Evolutionary conservation across 805 yeast genomes (phyloP).

Genomic region (Metschnikowia lochheadii): DNA sequence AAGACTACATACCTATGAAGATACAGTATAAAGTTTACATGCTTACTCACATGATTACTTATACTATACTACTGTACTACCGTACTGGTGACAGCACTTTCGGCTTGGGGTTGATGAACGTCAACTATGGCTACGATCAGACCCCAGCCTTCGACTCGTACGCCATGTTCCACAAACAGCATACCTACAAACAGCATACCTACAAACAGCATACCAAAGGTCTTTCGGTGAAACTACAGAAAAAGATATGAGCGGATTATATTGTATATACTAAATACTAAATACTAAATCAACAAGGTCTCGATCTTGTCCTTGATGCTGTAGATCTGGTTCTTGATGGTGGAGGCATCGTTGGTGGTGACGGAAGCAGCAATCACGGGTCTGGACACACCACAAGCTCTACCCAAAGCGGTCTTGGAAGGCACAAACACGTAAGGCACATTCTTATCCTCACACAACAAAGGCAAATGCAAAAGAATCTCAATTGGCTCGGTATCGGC

Average conservation of each 20-base stretch:
- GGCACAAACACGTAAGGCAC: slow-evolving; percentile 99
- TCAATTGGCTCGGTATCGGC: slow-evolving; percentile 99
- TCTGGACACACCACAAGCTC: slow-evolving; percentile 99
- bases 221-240: neutral
- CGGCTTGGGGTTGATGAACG: too few species aligned
- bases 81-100: too few species aligned
- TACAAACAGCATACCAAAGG: too few species aligned
- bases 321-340: slow-evolving; percentile 95
- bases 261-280: too few species aligned
- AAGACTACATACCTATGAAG: too few species aligned
- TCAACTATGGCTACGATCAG: too few species aligned
- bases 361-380: slow-evolving; percentile 98
- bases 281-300: slow-evolving; percentile 77
- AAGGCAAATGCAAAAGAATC: slow-evolving; percentile 93
- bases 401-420: slow-evolving; percentile 96
- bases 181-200: too few species aligned
- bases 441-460: slow-evolving; percentile 98
- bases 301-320: slow-evolving; percentile 99
- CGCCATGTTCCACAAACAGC: too few species aligned
- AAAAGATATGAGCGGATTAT: neutral
- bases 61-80: too few species aligned
- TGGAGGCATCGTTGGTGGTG: slow-evolving; percentile 97
- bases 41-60: too few species aligned
- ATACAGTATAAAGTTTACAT: too few species aligned
- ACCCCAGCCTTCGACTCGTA: too few species aligned